These are phyloP conservation scores for Cornus controversa DNA, from an alignment of 148 eudicot genomes.

Conservation along the genomic window DNA sequence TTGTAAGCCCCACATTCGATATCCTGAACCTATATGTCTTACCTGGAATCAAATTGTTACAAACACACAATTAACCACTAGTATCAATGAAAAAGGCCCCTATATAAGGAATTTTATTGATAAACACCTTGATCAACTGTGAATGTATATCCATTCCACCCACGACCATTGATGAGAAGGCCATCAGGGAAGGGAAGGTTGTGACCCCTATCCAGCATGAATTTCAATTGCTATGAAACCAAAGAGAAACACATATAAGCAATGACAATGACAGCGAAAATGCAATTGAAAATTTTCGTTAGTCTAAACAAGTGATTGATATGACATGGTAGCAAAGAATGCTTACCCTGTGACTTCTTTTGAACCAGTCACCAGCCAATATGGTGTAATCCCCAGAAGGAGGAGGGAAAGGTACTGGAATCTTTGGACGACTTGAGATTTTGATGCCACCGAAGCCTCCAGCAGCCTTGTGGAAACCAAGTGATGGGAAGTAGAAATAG, in stretches of 20 bases:
- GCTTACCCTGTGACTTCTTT: conserved; percentile 67
- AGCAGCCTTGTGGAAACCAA: conserved; percentile 77
- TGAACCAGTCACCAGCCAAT: conserved; percentile 95
- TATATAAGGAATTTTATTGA: neutral
- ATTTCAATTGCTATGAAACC: conserved; percentile 46
- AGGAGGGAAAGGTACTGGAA: conserved; percentile 86
- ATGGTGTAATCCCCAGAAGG: conserved; percentile 79
- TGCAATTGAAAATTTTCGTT: too few relatives aligned
- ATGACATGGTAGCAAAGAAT: neutral
- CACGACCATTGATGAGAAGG: conserved; percentile 89
- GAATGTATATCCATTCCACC: conserved; percentile 89
- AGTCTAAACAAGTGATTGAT: too few relatives aligned
- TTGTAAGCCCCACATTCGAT: conserved; percentile 79
- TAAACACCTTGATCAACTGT: conserved; percentile 67
- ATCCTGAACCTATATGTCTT: conserved; percentile 89
- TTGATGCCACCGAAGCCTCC: conserved; percentile 80
- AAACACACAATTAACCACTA: neutral
- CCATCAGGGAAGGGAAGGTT: conserved; percentile 84
- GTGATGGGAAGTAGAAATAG: conserved; percentile 89
- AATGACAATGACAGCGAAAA: neutral
- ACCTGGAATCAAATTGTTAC: conserved; percentile 39
- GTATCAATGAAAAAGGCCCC: neutral
- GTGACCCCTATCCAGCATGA: conserved; percentile 58
- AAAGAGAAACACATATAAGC: neutral
- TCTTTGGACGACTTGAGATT: conserved; percentile 77